Evolutionary conservation across 208 protist species (phyloP), one percentile per base, ranked within the genome.

Genomic region (Phytomonas sp.): DNA sequence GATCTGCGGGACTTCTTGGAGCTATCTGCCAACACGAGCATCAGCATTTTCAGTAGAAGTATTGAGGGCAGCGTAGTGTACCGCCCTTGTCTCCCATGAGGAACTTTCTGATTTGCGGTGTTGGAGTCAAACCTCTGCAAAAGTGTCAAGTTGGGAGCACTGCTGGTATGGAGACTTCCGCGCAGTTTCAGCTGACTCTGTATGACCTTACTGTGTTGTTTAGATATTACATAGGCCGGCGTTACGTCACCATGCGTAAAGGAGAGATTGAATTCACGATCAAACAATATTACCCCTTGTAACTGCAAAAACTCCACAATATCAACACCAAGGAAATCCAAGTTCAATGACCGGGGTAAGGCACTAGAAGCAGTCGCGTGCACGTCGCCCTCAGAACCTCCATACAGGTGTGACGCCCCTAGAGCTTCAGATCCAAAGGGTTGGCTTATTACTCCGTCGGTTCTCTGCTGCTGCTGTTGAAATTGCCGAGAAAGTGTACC

Each of bases 261-360:
- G 52, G 75, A 72, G 2, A 94, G 64, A 60, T 60, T 78, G 34
- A 94, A 72, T 33, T 81, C 82, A 45, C 75, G 73, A 36, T 89
- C 81, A 1, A 94, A 74, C 14, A 64, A 73, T 30, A 94, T 67
- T 10, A 70, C 84, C 12, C 79, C 83, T 26, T 76, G 70, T 10
- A 80, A n/a, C 16, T 78, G 81, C 64, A 94, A 75, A 69, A 90
- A 89, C 71, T 92, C 88, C 19, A 94, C 83, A 12, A 88, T 76
- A 56, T 90, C 88, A 56, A 87, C 71, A 49, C 78, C 86, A 5
- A 92, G 69, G 60, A 82, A 79, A 59, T 85, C 82, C 3, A 80
- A 31, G 40, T 49, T 49, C 12, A 19, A 49, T 2, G 40, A 10
- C 14, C 19, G 40, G 19, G 40, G 40, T 12, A 49, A 19, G 14